Conservation (phyloP, 352 stramenopile genomes). For the Globisporangium perplexum region DNA sequence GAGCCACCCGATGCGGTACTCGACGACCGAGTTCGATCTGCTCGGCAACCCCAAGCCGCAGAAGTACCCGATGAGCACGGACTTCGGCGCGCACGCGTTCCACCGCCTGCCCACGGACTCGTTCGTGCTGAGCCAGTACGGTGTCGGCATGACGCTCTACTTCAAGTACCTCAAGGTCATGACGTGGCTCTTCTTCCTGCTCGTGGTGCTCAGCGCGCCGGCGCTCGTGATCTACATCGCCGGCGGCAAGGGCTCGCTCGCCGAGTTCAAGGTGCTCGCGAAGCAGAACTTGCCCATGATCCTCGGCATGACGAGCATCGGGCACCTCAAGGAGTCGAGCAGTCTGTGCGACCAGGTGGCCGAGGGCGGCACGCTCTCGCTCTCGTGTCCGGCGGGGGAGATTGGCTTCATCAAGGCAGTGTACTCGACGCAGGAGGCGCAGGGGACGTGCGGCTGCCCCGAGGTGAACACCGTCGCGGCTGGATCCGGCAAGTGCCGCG, state of each 20-base stretch:
- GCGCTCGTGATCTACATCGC: conserved; percentile 60
- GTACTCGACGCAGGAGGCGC: conserved; percentile 55
- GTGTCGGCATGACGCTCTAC: conserved; percentile 70
- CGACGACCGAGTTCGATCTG: conserved; percentile 40
- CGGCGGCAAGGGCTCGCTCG: conserved; percentile 44
- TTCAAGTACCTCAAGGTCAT: conserved; percentile 89
- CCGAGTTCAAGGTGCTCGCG: conserved; percentile 53
- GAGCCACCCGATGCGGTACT: conserved; percentile 77
- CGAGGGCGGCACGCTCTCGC: conserved; percentile 36
- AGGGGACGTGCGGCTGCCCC: conserved; percentile 63
- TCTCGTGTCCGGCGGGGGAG: conserved; percentile 61
- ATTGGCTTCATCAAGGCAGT: conserved; percentile 76
- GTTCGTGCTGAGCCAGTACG: conserved; percentile 69
- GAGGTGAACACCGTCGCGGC: conserved; percentile 61
- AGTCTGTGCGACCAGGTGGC: conserved; percentile 65
- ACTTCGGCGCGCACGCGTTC: conserved; percentile 80
- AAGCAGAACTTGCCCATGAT: conserved; percentile 63
- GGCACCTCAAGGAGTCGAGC: conserved; percentile 61
- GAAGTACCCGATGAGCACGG: conserved; percentile 46
- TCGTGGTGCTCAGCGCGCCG: conserved; percentile 58
- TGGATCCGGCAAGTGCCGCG: conserved; percentile 44
- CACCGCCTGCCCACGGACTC: conserved; percentile 71
- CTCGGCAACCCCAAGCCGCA: conserved; percentile 50
- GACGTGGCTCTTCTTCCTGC: conserved; percentile 75
- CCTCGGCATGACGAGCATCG: conserved; percentile 77